Base-by-base conservation (phyloP, 495 filamentous ascomycete genomes). In the Friedmanniomyces simplex region DNA sequence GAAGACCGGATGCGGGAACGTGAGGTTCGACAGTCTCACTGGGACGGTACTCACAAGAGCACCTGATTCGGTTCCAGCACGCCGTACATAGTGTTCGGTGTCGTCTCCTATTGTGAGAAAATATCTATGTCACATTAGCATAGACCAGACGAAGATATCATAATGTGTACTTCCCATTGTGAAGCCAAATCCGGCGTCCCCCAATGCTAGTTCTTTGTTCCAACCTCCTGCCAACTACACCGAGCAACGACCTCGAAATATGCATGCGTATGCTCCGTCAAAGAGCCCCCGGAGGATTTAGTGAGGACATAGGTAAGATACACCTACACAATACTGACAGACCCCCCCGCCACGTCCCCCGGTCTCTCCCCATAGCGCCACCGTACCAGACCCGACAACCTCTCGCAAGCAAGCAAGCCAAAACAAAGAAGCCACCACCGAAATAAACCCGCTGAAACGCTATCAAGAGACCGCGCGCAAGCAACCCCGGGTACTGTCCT, bases 371-470 rank as follows among this genome's bases (percentile, higher is more conserved):
- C 28, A 32, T 4, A 32, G 28, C 28, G 10, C 8, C 34, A 16
- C 34, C 34, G 16, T 37, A 16, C 34, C 34, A 37, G 8, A 37
- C n/a, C n/a, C n/a, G n/a, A n/a, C n/a, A 37, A 37, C 34, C 34
- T 8, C 34, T 37, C 34, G 8, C 16, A 8, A 37, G n/a, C n/a
- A n/a, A n/a, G n/a, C n/a, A 37, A 37, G 34, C 34, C 8, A 37
- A 37, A 8, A 16, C 34, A 37, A 16, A 37, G 8, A 8, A 8
- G 34, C 34, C 16, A 16, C 34, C n/a, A n/a, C n/a, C n/a, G n/a
- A n/a, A n/a, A n/a, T n/a, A n/a, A 47, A 47, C 16, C 43, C 43
- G 43, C 43, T 47, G 21, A 47, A 47, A 47, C 43, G 43, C 43
- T 47, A 47, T 47, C 43, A 47, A 47, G 18, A n/a, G 7, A 47